Conservation (phyloP, 768 basidiomycete species). For the Russula earlei region DNA sequence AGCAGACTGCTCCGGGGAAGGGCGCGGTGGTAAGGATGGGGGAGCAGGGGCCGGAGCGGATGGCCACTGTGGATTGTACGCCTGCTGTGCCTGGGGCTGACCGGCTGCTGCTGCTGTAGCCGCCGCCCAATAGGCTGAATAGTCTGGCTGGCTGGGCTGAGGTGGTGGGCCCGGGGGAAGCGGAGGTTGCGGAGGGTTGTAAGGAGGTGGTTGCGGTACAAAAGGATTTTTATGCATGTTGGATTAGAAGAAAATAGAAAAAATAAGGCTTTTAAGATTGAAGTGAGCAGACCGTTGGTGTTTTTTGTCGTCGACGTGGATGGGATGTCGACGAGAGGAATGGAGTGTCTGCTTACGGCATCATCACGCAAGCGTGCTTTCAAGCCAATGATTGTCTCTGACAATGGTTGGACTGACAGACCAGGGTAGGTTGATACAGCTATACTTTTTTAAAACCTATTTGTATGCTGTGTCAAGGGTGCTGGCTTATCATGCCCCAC, state of each 20-base stretch:
- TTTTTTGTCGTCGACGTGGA: constrained; percentile 13
- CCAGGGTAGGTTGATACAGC: too few relatives aligned
- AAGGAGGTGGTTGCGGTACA: constrained; percentile 50
- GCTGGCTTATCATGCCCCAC: too few relatives aligned
- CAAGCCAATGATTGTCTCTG: too few relatives aligned
- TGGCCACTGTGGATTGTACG: constrained; percentile 61
- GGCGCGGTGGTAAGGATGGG: constrained; percentile 39
- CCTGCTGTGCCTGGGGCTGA: constrained; percentile 42
- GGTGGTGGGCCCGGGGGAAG: constrained; percentile 75
- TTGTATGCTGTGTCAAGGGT: too few relatives aligned
- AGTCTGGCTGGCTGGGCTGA: constrained; percentile 59
- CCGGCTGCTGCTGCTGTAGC: constrained; percentile 40
- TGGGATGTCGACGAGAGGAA: background rate
- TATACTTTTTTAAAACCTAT: too few relatives aligned
- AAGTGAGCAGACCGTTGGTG: background rate
- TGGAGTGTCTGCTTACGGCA: constrained; percentile 14
- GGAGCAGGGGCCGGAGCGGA: constrained; percentile 37
- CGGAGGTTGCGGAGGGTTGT: constrained; percentile 64
- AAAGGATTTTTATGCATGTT: constrained; percentile 83
- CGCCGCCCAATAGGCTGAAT: constrained; percentile 69
- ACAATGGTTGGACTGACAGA: too few relatives aligned
- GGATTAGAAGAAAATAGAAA: constrained; percentile 12
- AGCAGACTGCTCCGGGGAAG: constrained; percentile 70
- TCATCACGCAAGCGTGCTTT: background rate
- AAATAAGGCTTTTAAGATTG: constrained; percentile 17